phyloP scores from a whole-genome alignment of 176 grass and related monocot genomes.

The Thalia dealbata region DNA sequence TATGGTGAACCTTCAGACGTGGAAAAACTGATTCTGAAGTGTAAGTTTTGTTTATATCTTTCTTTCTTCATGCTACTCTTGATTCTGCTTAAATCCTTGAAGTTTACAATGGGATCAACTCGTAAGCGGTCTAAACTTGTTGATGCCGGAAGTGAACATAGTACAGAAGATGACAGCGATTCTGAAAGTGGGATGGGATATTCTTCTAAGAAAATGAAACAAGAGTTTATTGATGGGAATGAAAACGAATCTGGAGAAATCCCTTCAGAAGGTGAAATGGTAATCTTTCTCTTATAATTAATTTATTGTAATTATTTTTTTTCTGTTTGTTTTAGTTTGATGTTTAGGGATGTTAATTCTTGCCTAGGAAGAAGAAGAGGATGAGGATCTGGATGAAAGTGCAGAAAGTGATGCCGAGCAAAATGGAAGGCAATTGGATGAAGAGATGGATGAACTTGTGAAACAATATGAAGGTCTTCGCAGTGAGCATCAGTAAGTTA shows the following conservation, averaged over 20 bases:
- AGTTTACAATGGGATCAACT: constrained; percentile 16
- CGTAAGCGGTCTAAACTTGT: constrained; percentile 21
- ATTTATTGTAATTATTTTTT: neutral
- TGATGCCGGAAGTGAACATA: constrained; percentile 10
- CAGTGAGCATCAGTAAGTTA: constrained; percentile 32
- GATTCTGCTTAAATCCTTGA: neutral
- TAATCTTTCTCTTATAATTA: neutral
- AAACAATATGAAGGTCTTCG: constrained; percentile 35
- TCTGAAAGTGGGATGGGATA: constrained; percentile 17
- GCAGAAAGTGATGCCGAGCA: constrained; percentile 4
- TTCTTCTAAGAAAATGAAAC: constrained; percentile 13
- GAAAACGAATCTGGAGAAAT: constrained; percentile 3
- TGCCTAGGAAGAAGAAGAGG: constrained; percentile 13
- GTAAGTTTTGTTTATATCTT: neutral
- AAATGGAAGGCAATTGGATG: constrained; percentile 20
- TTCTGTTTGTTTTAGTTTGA: neutral
- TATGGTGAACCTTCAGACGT: too few species aligned
- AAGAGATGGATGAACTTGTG: constrained; percentile 44
- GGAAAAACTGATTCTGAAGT: too few species aligned
- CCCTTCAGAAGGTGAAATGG: constrained; percentile 16
- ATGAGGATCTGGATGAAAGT: constrained; percentile 15
- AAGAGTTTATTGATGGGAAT: neutral
- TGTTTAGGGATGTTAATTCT: constrained; percentile 3
- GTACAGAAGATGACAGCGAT: neutral
- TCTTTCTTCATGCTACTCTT: neutral